Conservation (phyloP, 305 asterid species). For the Solanum hybrid region DNA sequence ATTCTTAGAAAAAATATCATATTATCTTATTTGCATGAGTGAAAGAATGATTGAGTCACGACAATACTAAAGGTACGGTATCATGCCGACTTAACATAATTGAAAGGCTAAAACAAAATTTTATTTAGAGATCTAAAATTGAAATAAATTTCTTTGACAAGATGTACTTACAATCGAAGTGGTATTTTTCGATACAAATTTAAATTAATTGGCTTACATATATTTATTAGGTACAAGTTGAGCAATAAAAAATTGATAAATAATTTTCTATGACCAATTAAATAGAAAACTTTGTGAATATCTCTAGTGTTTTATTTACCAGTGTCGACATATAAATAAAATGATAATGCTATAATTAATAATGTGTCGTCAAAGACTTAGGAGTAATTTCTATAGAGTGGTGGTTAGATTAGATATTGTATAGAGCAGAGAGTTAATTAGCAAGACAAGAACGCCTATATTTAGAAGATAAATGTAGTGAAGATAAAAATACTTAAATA, state of each 20-base stretch:
- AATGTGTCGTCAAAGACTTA: neutral
- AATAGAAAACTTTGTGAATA: neutral
- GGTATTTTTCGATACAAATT: fast-evolving
- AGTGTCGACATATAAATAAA: neutral
- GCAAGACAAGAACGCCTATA: fast-evolving
- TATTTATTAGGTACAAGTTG: neutral
- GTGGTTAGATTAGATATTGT: neutral
- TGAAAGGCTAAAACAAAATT: neutral
- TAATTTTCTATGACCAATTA: neutral
- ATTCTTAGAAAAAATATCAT: neutral
- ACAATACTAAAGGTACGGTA: neutral
- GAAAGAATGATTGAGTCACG: neutral
- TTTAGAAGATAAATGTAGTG: neutral
- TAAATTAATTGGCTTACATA: fast-evolving
- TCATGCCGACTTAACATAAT: neutral
- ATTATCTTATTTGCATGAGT: neutral
- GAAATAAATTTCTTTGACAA: neutral
- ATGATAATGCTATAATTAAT: neutral
- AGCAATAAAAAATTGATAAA: neutral
- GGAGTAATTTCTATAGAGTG: neutral
- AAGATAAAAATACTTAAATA: neutral
- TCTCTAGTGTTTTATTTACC: neutral
- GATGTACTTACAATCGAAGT: fast-evolving
- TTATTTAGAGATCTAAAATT: neutral
- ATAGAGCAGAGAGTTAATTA: neutral